Percentiles rank a stretch among this genome's conserved stretches.
These are phyloP conservation scores for Penicillium cataractarum DNA, from an alignment of 495 filamentous ascomycete genomes.

Conservation along the genomic window DNA sequence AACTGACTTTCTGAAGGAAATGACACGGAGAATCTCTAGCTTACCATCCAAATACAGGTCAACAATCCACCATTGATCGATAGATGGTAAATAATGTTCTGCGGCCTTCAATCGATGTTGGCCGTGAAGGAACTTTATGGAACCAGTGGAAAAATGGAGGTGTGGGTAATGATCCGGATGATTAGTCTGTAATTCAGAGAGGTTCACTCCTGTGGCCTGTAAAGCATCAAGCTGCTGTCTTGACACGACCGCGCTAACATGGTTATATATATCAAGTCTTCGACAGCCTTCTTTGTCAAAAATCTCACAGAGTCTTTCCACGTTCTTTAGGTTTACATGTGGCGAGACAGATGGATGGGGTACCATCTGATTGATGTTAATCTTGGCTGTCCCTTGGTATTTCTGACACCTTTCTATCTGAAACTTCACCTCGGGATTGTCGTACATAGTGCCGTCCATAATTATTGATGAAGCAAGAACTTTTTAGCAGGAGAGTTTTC, in stretches of 20 bases:
- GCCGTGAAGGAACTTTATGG: slow-evolving; percentile 38
- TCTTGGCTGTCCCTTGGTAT: slow-evolving; percentile 24
- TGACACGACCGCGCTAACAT: slow-evolving; percentile 32
- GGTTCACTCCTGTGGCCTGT: slow-evolving; percentile 8
- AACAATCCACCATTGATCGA: slow-evolving; percentile 43
- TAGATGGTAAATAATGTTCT: slow-evolving; percentile 22
- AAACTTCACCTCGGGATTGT: slow-evolving; percentile 9
- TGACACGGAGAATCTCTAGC: background rate
- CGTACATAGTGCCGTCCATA: slow-evolving; percentile 15
- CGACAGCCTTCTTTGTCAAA: slow-evolving; percentile 30
- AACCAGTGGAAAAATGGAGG: slow-evolving; percentile 12
- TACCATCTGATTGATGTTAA: slow-evolving; percentile 25
- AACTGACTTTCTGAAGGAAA: background rate
- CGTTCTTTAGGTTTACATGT: slow-evolving; percentile 21
- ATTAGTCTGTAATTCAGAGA: slow-evolving; percentile 14
- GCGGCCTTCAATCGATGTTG: slow-evolving; percentile 38
- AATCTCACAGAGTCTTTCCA: slow-evolving; percentile 29
- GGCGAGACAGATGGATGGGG: slow-evolving; percentile 14
- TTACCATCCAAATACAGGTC: slow-evolving; percentile 36
- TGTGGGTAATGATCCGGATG: slow-evolving; percentile 9
- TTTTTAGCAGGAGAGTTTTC: background rate
- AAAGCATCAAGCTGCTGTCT: slow-evolving; percentile 20
- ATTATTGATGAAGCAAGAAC: slow-evolving; percentile 3
- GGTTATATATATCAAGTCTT: slow-evolving; percentile 27
- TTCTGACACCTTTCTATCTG: slow-evolving; percentile 12